Evolutionary conservation across 345 rosid species (phyloP), one percentile per base, ranked within the genome.

Genomic region (Salix brachista): DNA sequence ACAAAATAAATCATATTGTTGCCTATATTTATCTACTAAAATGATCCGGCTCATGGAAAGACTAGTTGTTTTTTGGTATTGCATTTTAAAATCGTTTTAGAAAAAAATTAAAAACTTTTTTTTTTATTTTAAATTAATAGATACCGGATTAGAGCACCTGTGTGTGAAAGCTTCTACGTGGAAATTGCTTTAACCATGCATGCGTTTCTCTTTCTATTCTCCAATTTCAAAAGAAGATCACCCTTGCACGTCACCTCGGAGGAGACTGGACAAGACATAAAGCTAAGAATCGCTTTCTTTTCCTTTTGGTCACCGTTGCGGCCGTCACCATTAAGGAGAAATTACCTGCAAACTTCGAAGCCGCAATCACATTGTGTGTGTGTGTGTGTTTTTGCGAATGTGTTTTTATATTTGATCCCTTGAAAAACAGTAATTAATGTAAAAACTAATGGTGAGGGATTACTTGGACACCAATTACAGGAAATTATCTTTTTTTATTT

Each of bases 121-220:
- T 4, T 32, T 32, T 32, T 32, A 32, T 32, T 32, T 32, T 34
- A 4, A 34, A 34, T 34, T 34, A 34, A 34, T 34, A 34, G 64
- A 58, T 5, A 23, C 28, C 10, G 64, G 12, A 58, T 1, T 58
- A 58, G 11, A 58, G 64, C 39, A 8, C 13, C 16, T 1, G 44
- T 26, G 26, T 69, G 32, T 21, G 74, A 71, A 71, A 30, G 14
- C 52, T 58, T 39, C 17, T 23, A 60, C 67, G 67, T 39, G 23
- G 34, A 41, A 73, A 73, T 41, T 73, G 54, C 67, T 73, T 61
- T 25, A 25, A 66, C 39, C 68, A 73, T 73, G 76, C 76, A 73
- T 72, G n/a, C 18, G 23, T 14, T 50, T n/a, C 16, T 26, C 39
- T 71, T 34, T n/a, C 21, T 36, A 21, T 36, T 56, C 65, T 30